Evolutionary conservation across 257 asterid species (phyloP).

Genomic region (Verbascum thapsus): DNA sequence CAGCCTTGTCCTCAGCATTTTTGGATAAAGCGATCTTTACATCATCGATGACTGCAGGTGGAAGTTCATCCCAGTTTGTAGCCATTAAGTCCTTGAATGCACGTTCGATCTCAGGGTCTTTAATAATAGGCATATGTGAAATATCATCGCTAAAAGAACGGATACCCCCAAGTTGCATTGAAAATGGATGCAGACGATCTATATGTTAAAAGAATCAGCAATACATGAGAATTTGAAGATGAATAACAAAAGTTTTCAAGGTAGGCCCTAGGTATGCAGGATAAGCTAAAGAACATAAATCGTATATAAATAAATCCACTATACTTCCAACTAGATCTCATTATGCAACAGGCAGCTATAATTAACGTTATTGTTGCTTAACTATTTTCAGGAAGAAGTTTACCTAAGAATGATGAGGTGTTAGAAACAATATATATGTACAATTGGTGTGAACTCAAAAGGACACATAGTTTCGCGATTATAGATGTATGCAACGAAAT

Average conservation of each 20-base stretch:
- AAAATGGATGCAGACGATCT: slow-evolving; percentile 51
- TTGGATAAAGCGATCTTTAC: slow-evolving; percentile 70
- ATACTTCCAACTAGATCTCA: neutral
- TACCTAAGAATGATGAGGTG: neutral
- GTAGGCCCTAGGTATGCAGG: neutral
- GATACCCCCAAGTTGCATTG: slow-evolving; percentile 48
- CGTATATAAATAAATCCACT: neutral
- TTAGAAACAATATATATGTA: slow-evolving; percentile 3
- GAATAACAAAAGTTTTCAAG: slow-evolving; percentile 7
- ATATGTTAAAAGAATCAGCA: slow-evolving; percentile 26
- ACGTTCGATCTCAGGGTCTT: slow-evolving; percentile 64
- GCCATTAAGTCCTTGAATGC: slow-evolving; percentile 93
- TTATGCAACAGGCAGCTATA: neutral
- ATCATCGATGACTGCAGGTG: slow-evolving; percentile 57
- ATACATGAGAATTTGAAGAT: slow-evolving; percentile 17
- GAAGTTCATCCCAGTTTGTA: slow-evolving; percentile 73
- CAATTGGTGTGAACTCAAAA: slow-evolving; percentile 11
- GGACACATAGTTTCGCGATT: neutral
- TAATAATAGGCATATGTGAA: slow-evolving; percentile 61
- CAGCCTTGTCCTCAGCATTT: slow-evolving; percentile 71
- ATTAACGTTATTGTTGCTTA: neutral
- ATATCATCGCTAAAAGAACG: slow-evolving; percentile 74
- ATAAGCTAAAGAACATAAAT: neutral
- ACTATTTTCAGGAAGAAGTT: slow-evolving; percentile 8
- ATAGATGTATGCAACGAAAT: neutral